Evolutionary conservation across 2,329 filamentous ascomycete species (phyloP).

Genomic region (Plenodomus tracheiphilus): DNA sequence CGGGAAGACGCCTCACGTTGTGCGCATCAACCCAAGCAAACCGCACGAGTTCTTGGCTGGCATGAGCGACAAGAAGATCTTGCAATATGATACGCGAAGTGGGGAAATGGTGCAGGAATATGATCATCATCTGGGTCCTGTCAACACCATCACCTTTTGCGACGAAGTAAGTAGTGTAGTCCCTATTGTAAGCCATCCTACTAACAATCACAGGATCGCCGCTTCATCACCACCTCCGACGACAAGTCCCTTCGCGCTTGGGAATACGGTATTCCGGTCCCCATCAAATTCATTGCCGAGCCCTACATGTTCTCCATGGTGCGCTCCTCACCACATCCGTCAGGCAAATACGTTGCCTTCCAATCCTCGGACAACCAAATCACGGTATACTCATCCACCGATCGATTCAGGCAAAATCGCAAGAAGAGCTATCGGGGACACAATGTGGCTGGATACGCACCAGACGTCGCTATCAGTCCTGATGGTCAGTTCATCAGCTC

Average conservation of each 20-base stretch:
- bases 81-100: conserved; percentile 90
- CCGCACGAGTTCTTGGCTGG: conserved; percentile 91
- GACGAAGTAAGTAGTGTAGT: conserved; percentile 60
- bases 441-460: conserved; percentile 91
- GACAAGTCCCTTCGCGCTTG: conserved; percentile 95
- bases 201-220: conserved; percentile 60
- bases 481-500: conserved; percentile 89
- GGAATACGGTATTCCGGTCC: conserved; percentile 98
- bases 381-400: conserved; percentile 89
- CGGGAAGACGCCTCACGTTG: conserved; percentile 91
- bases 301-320: conserved; percentile 98
- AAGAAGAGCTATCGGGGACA: conserved; percentile 97
- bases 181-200: neutral
- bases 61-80: conserved; percentile 98
- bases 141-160: conserved; percentile 97
- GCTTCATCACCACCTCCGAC: conserved; percentile 97
- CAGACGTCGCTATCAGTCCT: conserved; percentile 84
- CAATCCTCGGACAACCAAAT: conserved; percentile 96
- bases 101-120: conserved; percentile 92
- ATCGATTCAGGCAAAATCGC: conserved; percentile 95
- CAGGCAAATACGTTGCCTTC: conserved; percentile 91
- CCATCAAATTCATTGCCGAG: conserved; percentile 97
- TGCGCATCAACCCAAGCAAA: conserved; percentile 87
- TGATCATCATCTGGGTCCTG: conserved; percentile 94
- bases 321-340: conserved; percentile 80